phyloP scores from a whole-genome alignment of 345 rosid genomes.

The Eucalyptus erythrocorys region DNA sequence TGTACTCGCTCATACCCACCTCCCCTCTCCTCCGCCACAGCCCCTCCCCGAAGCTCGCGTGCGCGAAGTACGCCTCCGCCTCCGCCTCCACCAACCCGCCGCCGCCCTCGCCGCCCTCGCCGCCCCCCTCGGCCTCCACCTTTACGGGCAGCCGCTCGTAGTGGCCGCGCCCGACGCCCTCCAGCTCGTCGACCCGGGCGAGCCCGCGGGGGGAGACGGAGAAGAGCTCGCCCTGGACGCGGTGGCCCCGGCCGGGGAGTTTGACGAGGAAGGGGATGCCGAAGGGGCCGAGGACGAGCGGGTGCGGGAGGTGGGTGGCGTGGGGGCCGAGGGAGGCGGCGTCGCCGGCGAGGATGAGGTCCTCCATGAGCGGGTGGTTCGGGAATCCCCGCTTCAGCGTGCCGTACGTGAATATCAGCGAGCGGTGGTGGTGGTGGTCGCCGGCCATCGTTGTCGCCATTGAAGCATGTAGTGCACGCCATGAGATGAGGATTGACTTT shows the following conservation, averaged over 20 bases:
- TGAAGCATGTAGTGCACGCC: not conserved
- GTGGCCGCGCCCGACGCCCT: conserved; percentile 45
- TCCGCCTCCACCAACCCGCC: conserved; percentile 23
- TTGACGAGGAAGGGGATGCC: conserved; percentile 64
- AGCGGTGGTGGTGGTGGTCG: not conserved
- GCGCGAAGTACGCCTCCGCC: conserved; percentile 63
- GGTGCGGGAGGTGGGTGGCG: conserved; percentile 26
- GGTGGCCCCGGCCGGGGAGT: conserved; percentile 36
- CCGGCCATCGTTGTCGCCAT: not conserved
- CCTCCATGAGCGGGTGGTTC: conserved; percentile 3
- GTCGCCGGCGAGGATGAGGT: conserved; percentile 9
- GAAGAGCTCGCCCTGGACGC: conserved; percentile 60
- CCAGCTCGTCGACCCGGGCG: conserved; percentile 44
- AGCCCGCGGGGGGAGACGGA: conserved; percentile 41
- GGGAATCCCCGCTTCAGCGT: conserved; percentile 43
- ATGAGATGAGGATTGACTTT: not conserved
- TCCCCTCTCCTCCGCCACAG: conserved; percentile 45
- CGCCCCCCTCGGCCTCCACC: not conserved
- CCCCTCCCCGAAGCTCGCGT: conserved; percentile 40
- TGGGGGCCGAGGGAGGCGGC: conserved; percentile 35
- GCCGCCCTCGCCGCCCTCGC: not conserved
- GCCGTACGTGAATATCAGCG: conserved; percentile 51
- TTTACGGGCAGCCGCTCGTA: conserved; percentile 54
- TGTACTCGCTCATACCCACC: conserved; percentile 36
- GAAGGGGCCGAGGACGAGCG: conserved; percentile 65